phyloP scores from a whole-genome alignment of 345 rosid species.

The Brassica rapa region DNA sequence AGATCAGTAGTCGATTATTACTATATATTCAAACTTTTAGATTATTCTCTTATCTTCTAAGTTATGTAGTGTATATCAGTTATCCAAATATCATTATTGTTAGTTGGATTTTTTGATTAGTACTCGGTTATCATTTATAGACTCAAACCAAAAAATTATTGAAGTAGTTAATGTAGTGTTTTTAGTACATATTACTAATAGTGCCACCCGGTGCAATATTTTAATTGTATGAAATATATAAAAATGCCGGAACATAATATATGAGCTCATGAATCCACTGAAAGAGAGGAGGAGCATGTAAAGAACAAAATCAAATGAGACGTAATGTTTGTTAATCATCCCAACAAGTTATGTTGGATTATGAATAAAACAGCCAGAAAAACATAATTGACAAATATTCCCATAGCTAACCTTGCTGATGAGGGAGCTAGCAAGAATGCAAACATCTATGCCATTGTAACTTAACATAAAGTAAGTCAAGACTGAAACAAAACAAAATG shows the following conservation, averaged over 20 bases:
- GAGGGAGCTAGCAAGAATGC: conserved; percentile 89
- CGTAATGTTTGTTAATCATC: not conserved
- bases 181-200: too few relatives aligned
- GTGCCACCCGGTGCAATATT: too few relatives aligned
- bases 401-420: conserved; percentile 85
- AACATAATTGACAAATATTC: conserved; percentile 85
- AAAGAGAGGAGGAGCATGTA: conserved; percentile 28
- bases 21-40: too few relatives aligned
- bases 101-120: too few relatives aligned
- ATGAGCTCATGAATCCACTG: conserved; percentile 95
- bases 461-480: conserved; percentile 30
- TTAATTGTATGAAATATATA: too few relatives aligned
- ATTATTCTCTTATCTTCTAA: too few relatives aligned
- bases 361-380: not conserved
- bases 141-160: too few relatives aligned
- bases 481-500: not conserved
- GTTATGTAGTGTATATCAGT: too few relatives aligned
- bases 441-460: conserved; percentile 39
- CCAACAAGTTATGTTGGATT: not conserved
- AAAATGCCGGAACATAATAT: conserved; percentile 65
- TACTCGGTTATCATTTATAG: not conserved
- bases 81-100: too few relatives aligned
- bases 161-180: too few relatives aligned
- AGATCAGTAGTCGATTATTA: too few relatives aligned
- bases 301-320: not conserved